Base-by-base conservation (phyloP, 257 asterid species). In the Solanum piurae region DNA sequence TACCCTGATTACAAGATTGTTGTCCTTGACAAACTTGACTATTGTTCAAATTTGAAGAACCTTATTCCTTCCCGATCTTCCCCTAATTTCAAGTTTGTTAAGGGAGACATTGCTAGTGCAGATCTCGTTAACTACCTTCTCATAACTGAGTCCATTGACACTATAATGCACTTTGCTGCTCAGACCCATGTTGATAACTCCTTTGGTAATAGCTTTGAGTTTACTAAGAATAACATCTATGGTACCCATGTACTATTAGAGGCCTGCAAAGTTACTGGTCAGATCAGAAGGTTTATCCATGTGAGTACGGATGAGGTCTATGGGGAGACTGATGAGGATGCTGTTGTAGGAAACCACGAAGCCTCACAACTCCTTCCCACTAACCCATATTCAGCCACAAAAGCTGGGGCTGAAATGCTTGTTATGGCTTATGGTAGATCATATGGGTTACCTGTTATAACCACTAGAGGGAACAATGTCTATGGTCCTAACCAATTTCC, bases 301-400 rank as follows among this genome's bases (percentile, higher is more conserved):
- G 89, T 88, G 80, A 87, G 89, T 75, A 87, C 89, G 1, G 89
- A 87, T 33, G 89, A 86, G 58, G 88, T 86, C 21, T 88, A 88
- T 4, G 89, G 89, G 18, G 89, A 88, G 87, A 88, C 89, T 2
- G 89, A 88, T 2, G 89, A 88, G 71, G 89, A 88, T 55, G 89
- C 89, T 33, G 84, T 84, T 46, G 89, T 88, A 10, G 89, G 89
- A 88, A 88, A 88, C 46, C 89, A 88, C 4, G 89, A 88, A 23
- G 89, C 89, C 84, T 88, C 89, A n/a, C 89, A 88, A 79, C 87
- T 88, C 37, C 89, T 88, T 64, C 89, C 89, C 38, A 88, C 89
- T 60, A 88, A 88, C 86, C 89, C 89, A 29, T 88, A 88, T 88
- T 88, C 89, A 0, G 89, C 89, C 46, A 88, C 89, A 37, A 87